Percentiles rank a stretch among this genome's conserved stretches.
These are phyloP conservation scores for Trichoderma koningiopsis DNA, from an alignment of 2,329 filamentous ascomycete species.

Conservation along the genomic window DNA sequence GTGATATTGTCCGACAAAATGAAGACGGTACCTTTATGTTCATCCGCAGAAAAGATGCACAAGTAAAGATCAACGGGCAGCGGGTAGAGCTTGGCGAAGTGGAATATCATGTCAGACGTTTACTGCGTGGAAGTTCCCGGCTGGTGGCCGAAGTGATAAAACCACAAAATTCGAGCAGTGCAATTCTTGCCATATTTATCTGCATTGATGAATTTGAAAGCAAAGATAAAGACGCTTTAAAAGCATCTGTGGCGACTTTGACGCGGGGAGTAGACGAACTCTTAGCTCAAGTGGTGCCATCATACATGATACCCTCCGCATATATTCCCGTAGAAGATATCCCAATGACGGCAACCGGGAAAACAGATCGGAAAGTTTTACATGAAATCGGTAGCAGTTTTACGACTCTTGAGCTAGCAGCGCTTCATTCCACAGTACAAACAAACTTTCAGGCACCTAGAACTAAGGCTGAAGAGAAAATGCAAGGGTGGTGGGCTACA, in stretches of 20 bases:
- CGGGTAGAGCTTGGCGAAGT: slow-evolving; percentile 48
- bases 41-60: slow-evolving; percentile 56
- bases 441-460: neutral
- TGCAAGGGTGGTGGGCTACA: neutral
- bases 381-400: neutral
- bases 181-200: neutral
- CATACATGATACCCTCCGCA: slow-evolving; percentile 26
- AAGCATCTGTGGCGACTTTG: neutral
- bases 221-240: neutral
- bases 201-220: neutral
- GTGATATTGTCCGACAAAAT: slow-evolving; percentile 49
- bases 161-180: neutral
- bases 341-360: neutral
- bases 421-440: neutral
- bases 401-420: neutral
- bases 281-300: slow-evolving; percentile 1
- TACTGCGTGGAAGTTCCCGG: neutral
- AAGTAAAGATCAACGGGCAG: slow-evolving; percentile 61
- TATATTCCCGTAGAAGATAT: slow-evolving; percentile 18
- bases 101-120: slow-evolving; percentile 28
- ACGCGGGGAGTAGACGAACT: neutral
- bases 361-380: neutral
- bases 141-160: neutral
- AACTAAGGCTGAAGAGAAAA: neutral
- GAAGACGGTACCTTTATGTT: slow-evolving; percentile 46